These are phyloP conservation scores for Onygenales sp. DNA, from an alignment of 2,329 filamentous ascomycete genomes.

Conservation along the genomic window DNA sequence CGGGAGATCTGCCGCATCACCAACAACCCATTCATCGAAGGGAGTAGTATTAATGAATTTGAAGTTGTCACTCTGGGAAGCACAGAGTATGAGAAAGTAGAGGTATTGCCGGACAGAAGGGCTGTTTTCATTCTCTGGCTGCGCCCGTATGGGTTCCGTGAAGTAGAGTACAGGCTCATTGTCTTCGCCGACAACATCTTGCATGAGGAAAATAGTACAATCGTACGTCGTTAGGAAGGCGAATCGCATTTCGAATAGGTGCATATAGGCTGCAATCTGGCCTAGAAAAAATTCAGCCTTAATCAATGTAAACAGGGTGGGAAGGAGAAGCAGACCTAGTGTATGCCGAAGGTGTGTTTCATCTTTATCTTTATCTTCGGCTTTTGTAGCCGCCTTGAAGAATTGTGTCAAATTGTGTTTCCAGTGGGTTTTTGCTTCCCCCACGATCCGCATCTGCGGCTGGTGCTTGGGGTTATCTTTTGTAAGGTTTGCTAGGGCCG, in stretches of 20 bases:
- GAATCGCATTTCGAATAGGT: conserved; percentile 6
- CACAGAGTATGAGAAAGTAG: conserved; percentile 2
- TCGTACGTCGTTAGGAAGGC: conserved; percentile 9
- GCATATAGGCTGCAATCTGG: conserved; percentile 9
- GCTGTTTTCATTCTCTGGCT: neutral
- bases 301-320: neutral
- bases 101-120: conserved; percentile 7
- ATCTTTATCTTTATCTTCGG: neutral
- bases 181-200: neutral
- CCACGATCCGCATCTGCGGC: conserved; percentile 4
- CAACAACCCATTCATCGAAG: neutral
- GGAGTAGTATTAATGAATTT: neutral
- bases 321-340: neutral
- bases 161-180: neutral
- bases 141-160: conserved; percentile 1
- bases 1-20: neutral
- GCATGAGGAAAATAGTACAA: conserved; percentile 8
- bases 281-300: conserved; percentile 2
- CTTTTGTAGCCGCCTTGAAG: neutral
- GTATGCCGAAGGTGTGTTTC: neutral
- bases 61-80: neutral
- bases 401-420: conserved; percentile 3
- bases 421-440: conserved; percentile 10
- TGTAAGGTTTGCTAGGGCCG: neutral
- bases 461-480: neutral